Evolutionary conservation across 116 monocot genomes (phyloP), one percentile per base, ranked within the genome.

Genomic region (Iris pallida): DNA sequence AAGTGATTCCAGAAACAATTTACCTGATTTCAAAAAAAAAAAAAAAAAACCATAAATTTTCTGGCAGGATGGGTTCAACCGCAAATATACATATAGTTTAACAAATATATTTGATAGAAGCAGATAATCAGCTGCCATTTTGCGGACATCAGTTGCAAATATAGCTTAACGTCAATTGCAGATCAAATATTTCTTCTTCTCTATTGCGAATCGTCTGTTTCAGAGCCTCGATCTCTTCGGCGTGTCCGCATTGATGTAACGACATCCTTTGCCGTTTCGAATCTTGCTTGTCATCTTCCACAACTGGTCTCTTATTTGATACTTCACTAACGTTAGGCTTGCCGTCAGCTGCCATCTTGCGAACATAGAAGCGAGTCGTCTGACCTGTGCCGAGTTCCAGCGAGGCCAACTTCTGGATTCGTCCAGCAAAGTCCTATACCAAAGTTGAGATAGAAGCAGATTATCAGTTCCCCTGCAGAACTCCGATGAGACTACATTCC

Each of bases 391-490:
- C 46, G 10, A 62, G 67, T 47, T 67, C 71, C 63, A 68, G 19
- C 8, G 20, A 14, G 17, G 75, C 80, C 0, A 20, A 45, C 58
- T 85, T 85, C 66, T 85, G 85, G 5, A 61, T 68, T 41, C 71
- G 70, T 19, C 81, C 85, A 20, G 16, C 17, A 8, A 54, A 54
- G 54, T 85, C 85, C 85, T 85, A 68, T 43, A 53, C n/a, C 4
- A 44, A 67, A 45, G 44, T 53, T 15, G 43, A 30, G 30, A 5
- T 40, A 16, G 19, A 44, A 63, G 43, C 13, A 45, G 40, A 59
- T 52, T 15, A 42, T 12, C 5, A 13, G 16, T 30, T 30, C 30
- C 30, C 30, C 30, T 30, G 30, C 30, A 30, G 30, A 30, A 30
- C 30, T 30, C 30, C 3, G 30, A 30, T 30, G 30, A 30, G 49